Conservation (phyloP, 2,329 filamentous ascomycete genomes). For the Lachnellula hyalina region DNA sequence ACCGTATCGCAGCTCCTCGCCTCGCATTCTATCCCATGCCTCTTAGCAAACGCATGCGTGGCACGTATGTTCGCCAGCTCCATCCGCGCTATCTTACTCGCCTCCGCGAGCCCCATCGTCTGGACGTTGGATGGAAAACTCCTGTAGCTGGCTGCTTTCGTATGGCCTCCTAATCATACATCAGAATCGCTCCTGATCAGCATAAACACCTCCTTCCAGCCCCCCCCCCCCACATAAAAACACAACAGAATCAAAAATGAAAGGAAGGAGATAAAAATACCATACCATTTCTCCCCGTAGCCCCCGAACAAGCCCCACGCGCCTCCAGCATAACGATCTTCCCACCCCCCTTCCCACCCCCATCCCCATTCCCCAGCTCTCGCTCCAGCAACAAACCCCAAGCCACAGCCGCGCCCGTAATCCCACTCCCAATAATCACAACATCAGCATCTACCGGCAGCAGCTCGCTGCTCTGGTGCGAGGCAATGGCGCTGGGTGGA, state of each 20-base stretch:
- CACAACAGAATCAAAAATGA: no score
- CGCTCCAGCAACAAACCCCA: constrained; percentile 24
- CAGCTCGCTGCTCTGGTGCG: constrained; percentile 24
- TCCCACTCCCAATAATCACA: constrained; percentile 23
- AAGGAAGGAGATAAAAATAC: no score
- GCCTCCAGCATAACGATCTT: constrained; percentile 33
- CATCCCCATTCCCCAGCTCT: neutral
- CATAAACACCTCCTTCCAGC: no score
- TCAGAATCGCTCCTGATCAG: no score
- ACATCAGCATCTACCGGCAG: constrained; percentile 14
- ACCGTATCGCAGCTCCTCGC: constrained; percentile 30
- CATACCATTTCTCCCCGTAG: constrained; percentile 34
- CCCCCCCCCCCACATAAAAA: no score
- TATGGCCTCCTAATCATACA: constrained; percentile 28
- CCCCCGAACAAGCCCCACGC: constrained; percentile 32
- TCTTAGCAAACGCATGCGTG: constrained; percentile 48
- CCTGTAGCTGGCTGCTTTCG: constrained; percentile 29
- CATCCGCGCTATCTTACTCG: constrained; percentile 36
- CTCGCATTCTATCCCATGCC: constrained; percentile 46
- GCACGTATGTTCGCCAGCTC: constrained; percentile 49
- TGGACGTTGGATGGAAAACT: constrained; percentile 23
- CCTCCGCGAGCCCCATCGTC: constrained; percentile 8
- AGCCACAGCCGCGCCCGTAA: constrained; percentile 19
- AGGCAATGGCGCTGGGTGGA: constrained; percentile 28
- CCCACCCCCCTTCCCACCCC: constrained; percentile 6